phyloP scores from a whole-genome alignment of 2,329 filamentous ascomycete species.

The Apiospora hydei region DNA sequence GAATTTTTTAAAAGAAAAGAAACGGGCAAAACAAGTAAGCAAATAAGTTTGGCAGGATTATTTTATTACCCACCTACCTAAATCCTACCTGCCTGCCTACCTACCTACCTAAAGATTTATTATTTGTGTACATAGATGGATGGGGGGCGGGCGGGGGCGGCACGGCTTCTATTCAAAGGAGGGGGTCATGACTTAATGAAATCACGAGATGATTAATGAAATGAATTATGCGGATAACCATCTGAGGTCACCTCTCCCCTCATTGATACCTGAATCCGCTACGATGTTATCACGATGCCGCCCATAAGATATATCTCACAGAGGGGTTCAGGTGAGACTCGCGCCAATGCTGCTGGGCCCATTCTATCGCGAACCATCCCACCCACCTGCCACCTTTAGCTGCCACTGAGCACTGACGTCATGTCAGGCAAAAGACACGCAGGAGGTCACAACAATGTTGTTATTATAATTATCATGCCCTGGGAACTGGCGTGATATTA shows the following conservation, averaged over 20 bases:
- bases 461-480: neutral
- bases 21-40: neutral
- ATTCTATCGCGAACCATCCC: too few species aligned
- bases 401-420: neutral
- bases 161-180: neutral
- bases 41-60: neutral
- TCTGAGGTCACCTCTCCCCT: neutral
- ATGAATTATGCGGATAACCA: neutral
- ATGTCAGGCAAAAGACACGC: neutral
- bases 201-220: conserved; percentile 5
- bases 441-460: neutral
- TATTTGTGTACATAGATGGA: conserved; percentile 1
- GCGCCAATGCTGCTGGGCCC: too few species aligned
- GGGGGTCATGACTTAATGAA: neutral
- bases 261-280: too few species aligned
- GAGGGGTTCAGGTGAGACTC: too few species aligned
- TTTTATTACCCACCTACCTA: neutral
- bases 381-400: too few species aligned
- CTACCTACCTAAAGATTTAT: neutral
- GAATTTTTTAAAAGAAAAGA: too few species aligned
- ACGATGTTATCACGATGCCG: too few species aligned
- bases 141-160: too few species aligned
- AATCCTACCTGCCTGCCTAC: neutral
- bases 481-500: neutral
- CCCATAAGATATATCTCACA: too few species aligned